Conservation (phyloP, 78 protist species). For the slime mould (Dictyostelium discoideum) region dicty_2.7 NC_007088.5:6794001-6794500, state of each 20-base stretch:
- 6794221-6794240: neutral
- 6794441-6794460: neutral
- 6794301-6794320: neutral
- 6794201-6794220: constrained; percentile 13
- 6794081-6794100: constrained; percentile 14
- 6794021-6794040: neutral
- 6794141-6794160: constrained; percentile 33
- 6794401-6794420: constrained; percentile 27
- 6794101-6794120: constrained; percentile 30
- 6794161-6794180: constrained; percentile 37
- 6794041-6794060: constrained; percentile 18
- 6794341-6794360: neutral
- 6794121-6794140: constrained; percentile 11
- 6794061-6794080: constrained; percentile 1
- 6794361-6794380: neutral
- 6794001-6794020: constrained; percentile 31
- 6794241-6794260: constrained; percentile 18
- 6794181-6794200: constrained; percentile 4
- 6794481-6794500: constrained; percentile 19
- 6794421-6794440: constrained; percentile 42
- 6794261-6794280: constrained; percentile 50
- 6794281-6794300: constrained; percentile 25
- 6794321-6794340: constrained; percentile 6
- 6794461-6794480: neutral
- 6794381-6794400: constrained; percentile 34